Conservation (phyloP, 768 basidiomycete genomes). For the Calocybe cyanea region DNA sequence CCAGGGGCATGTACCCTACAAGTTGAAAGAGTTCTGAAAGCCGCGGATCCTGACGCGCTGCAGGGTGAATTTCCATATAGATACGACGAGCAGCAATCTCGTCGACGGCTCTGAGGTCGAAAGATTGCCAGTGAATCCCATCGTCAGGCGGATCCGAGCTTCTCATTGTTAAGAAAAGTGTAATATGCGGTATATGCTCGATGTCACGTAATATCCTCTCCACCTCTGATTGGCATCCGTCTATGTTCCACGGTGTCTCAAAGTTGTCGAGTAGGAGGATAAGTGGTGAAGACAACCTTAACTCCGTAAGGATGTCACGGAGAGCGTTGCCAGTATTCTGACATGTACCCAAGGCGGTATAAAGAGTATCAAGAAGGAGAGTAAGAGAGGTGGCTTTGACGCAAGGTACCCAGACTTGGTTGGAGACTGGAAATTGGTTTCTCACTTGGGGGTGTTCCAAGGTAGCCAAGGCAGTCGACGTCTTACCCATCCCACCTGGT, state of each 20-base stretch:
- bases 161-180: slow-evolving; percentile 32
- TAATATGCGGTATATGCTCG: slow-evolving; percentile 16
- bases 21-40: slow-evolving; percentile 19
- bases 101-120: slow-evolving; percentile 16
- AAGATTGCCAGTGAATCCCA: slow-evolving; percentile 21
- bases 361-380: slow-evolving; percentile 21
- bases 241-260: slow-evolving; percentile 33
- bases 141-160: slow-evolving; percentile 23
- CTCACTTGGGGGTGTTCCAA: slow-evolving; percentile 21
- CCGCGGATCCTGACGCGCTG: slow-evolving; percentile 17
- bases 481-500: slow-evolving; percentile 38
- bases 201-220: slow-evolving; percentile 18
- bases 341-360: slow-evolving; percentile 18
- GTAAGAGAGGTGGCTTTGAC: slow-evolving; percentile 23
- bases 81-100: slow-evolving; percentile 17
- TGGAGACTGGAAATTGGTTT: slow-evolving; percentile 17
- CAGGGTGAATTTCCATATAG: slow-evolving; percentile 17
- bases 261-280: slow-evolving; percentile 37
- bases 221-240: slow-evolving; percentile 16
- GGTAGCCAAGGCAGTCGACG: slow-evolving; percentile 30
- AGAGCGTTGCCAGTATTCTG: slow-evolving; percentile 17
- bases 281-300: slow-evolving; percentile 19
- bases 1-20: slow-evolving; percentile 28
- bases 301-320: slow-evolving; percentile 18
- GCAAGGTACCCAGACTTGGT: slow-evolving; percentile 31